These are phyloP conservation scores for Hygrocybe punicea DNA, from an alignment of 768 basidiomycete species.

Conservation along the genomic window DNA sequence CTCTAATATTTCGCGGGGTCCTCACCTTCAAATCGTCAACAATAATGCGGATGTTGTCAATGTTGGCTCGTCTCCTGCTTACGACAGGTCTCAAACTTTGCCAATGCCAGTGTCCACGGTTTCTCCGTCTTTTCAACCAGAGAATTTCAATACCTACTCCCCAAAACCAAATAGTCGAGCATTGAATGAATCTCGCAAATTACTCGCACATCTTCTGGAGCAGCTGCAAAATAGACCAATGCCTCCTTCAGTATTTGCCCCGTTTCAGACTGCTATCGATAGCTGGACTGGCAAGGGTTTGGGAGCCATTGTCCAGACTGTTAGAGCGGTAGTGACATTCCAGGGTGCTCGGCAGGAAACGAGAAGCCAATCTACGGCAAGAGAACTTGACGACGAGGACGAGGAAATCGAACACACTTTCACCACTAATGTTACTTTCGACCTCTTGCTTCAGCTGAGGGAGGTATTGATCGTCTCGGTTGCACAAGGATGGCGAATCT, in stretches of 20 bases:
- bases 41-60: no score
- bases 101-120: conserved; percentile 5
- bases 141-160: conserved; percentile 8
- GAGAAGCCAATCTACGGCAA: conserved; percentile 15
- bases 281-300: conserved; percentile 33
- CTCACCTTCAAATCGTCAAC: no score
- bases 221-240: conserved; percentile 57
- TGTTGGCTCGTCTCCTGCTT: no score
- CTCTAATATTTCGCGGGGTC: neutral
- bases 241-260: conserved; percentile 52
- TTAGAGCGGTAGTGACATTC: conserved; percentile 44
- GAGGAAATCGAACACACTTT: conserved; percentile 46
- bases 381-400: conserved; percentile 37
- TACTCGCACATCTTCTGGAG: conserved; percentile 60
- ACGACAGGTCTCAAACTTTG: conserved; percentile 1
- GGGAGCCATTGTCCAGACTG: conserved; percentile 42
- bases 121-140: conserved; percentile 22
- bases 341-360: conserved; percentile 25
- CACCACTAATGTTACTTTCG: conserved; percentile 63
- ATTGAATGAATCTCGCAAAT: conserved; percentile 62
- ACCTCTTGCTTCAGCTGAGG: conserved; percentile 59
- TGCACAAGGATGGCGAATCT: conserved; percentile 59
- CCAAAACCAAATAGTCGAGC: conserved; percentile 38
- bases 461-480: conserved; percentile 50
- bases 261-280: conserved; percentile 27